Evolutionary conservation across 2,329 filamentous ascomycete species (phyloP), one percentile per base, ranked within the genome.

Genomic region (Gremmenia infestans): DNA sequence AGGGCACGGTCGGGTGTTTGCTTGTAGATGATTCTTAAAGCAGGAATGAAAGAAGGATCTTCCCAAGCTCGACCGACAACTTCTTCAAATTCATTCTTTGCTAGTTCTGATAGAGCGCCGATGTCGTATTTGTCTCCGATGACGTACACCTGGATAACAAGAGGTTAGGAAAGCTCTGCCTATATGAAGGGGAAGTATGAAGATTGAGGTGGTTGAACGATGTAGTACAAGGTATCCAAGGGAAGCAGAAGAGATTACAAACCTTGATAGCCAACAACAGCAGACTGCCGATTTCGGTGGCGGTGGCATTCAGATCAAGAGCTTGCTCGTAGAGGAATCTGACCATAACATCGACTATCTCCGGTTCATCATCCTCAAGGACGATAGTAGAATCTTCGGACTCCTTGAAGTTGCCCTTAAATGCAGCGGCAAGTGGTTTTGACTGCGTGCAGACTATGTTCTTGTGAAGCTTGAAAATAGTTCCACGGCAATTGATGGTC

Each of bases 401-500:
- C 15, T 40, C 37, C 8, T 8, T 40, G 15, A 40, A 40, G 17
- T 17, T 17, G 37, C 37, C 37, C 15, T 40, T 40, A 4, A 40
- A 40, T 17, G 37, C 37, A 17, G 37, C 37, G 19, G 55, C 48
- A 6, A 58, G 42, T 22, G 45, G 40, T 32, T 54, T 55, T 5
- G 56, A 58, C 23, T 50, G 48, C 15, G 35, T 48, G 28, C 53
- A 58, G n/a, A 58, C 45, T 12, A 58, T 47, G 12, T 46, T 46
- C 28, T 40, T 39, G 54, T 67, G 61, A 28, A 58, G 54, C 23
- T 58, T 53, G 37, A 59, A 64, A 14, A 35, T 45, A 22, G 35
- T 42, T 11, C 39, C 46, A 14, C 40, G 22, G 19, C 54, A 51
- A 35, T 39, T 36, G 19, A 59, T 48, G 14, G 35, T 50, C 22